Base-by-base conservation (phyloP, 768 basidiomycete species). In the Lentinula raphanica region DNA sequence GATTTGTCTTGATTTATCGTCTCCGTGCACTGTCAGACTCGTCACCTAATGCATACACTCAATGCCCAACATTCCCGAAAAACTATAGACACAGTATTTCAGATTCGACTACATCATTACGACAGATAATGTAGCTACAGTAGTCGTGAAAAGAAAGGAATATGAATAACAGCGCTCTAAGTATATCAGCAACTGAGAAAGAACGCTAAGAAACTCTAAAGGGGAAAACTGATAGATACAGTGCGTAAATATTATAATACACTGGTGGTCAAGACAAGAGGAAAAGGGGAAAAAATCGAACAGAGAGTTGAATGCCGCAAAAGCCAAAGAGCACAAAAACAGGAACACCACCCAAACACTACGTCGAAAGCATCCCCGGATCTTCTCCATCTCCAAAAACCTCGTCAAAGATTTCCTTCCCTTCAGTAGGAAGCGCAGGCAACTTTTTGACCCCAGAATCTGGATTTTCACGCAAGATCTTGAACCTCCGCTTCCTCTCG, bases 351-450 rank as follows among this genome's bases (percentile, higher is more conserved):
- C 19, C 15, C 15, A 40, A 2, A 17, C 39, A n/a, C 21, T 44
- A 92, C 2, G 88, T 86, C 42, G 90, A 93, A 50, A 92, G 74
- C 82, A 85, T 87, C 17, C 91, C 91, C 36, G 79, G 76, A 64
- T 92, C 90, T 59, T 87, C 86, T 39, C 79, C 83, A 42, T 63
- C 48, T 27, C 76, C 75, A 64, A 93, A 92, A 53, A 90, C 85
- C 68, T 88, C 84, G 49, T 83, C 75, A 65, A 93, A 93, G 32
- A 92, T 83, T 59, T 90, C 88, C 68, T 87, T 90, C 53, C 90
- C 90, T 48, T 91, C 86, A 27, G 78, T 76, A 38, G 81, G 72
- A 59, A 94, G 72, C 25, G 87, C 79, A 35, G 87, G 81, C 2
- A 93, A 80, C 59, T 85, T 82, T 42, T 69, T 72, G 17, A 71